These are phyloP conservation scores for Fusarium nodosum DNA, from an alignment of 2,329 filamentous ascomycete genomes.

Conservation along the genomic window DNA sequence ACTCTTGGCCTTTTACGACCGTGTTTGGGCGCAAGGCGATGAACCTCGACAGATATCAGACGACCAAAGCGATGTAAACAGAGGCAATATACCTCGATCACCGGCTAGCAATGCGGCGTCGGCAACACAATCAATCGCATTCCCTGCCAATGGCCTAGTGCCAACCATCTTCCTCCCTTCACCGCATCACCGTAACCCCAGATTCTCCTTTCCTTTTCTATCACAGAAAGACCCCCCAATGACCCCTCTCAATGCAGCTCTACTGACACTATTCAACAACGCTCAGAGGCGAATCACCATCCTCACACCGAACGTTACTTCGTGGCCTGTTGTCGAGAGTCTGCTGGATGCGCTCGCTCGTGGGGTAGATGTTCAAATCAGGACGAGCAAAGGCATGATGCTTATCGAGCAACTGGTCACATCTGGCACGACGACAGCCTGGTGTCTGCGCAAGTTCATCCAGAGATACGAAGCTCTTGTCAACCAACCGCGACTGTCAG, in stretches of 20 bases:
- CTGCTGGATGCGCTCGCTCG: conserved; percentile 72
- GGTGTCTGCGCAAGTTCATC: conserved; percentile 72
- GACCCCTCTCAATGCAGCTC: conserved; percentile 76
- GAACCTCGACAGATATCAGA: conserved; percentile 9
- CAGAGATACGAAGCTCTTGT: conserved; percentile 62
- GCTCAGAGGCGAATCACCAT: conserved; percentile 74
- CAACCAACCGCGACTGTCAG: conserved; percentile 35
- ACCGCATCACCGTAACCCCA: conserved; percentile 77
- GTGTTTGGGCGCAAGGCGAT: conserved; percentile 70
- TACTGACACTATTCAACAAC: conserved; percentile 71
- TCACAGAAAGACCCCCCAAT: conserved; percentile 64
- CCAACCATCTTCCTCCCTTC: conserved; percentile 79
- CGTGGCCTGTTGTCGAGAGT: conserved; percentile 71
- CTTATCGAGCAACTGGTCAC: conserved; percentile 84
- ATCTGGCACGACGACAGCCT: conserved; percentile 78
- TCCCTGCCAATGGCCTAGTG: conserved; percentile 49
- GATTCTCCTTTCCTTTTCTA: conserved; percentile 72
- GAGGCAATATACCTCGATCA: neutral
- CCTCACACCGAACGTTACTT: conserved; percentile 84
- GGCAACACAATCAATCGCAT: conserved; percentile 51
- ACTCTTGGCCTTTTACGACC: conserved; percentile 75
- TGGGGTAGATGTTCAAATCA: conserved; percentile 76
- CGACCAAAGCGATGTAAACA: neutral
- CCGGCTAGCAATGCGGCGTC: conserved; percentile 33
- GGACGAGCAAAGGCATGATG: conserved; percentile 80